Conservation (phyloP, 257 asterid genomes). For the Nicotiana tomentosiformis region DNA sequence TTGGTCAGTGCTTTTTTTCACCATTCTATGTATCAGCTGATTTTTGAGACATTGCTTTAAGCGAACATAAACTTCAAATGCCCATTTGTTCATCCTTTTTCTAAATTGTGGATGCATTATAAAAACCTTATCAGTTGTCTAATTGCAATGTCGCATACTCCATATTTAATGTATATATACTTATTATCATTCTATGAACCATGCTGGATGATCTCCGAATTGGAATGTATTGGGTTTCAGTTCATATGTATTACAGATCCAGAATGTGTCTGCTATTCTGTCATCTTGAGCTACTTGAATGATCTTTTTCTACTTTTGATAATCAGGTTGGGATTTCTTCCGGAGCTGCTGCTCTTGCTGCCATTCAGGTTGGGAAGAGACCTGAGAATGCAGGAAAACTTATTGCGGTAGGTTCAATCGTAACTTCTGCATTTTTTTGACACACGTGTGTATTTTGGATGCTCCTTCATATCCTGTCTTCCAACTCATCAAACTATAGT, state of each 20-base stretch:
- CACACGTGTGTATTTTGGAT: not conserved
- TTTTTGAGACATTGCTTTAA: not conserved
- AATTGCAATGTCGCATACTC: not conserved
- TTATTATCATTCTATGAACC: not conserved
- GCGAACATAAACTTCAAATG: not conserved
- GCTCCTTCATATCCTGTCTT: not conserved
- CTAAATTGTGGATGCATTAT: not conserved
- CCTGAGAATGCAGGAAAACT: conserved; percentile 97
- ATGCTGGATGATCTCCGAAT: not conserved
- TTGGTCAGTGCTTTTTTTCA: conserved; percentile 50
- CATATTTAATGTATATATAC: not conserved
- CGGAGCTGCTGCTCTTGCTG: conserved; percentile 99
- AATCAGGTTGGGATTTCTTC: conserved; percentile 93
- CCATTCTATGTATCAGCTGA: not conserved
- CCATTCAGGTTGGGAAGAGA: conserved; percentile 74
- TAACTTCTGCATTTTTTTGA: not conserved
- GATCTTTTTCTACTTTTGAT: not conserved
- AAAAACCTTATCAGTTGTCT: not conserved
- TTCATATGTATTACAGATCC: not conserved
- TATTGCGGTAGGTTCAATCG: conserved; percentile 50
- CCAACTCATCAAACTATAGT: not conserved
- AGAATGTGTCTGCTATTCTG: not conserved
- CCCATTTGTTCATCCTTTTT: not conserved
- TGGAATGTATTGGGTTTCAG: not conserved
- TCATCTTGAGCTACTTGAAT: not conserved